Conservation (phyloP, 371 early-diverging fungal species). For the Rhizopus sp. region DNA sequence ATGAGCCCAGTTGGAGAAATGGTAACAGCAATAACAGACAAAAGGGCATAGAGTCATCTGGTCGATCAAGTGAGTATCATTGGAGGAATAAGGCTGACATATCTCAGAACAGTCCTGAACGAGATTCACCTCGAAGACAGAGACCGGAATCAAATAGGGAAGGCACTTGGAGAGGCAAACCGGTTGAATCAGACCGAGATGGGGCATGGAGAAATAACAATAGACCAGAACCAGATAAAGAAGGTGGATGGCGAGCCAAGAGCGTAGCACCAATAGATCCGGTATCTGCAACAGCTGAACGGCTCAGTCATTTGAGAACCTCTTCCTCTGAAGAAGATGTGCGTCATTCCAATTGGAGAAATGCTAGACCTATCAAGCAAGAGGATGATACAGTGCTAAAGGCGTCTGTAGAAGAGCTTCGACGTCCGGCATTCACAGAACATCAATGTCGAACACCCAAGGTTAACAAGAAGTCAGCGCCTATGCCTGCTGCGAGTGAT, state of each 20-base stretch:
- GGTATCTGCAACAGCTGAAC: neutral
- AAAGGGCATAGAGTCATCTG: neutral
- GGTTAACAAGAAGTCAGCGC: neutral
- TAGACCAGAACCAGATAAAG: too few relatives aligned
- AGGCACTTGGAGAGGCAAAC: neutral
- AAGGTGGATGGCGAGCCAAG: too few relatives aligned
- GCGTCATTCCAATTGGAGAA: neutral
- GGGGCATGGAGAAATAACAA: neutral
- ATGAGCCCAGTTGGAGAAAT: neutral
- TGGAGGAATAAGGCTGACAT: too few relatives aligned
- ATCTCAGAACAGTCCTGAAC: too few relatives aligned
- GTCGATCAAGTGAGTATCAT: neutral
- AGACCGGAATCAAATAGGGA: neutral
- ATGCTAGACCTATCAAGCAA: neutral
- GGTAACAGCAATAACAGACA: neutral
- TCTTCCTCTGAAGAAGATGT: neutral
- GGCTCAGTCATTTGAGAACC: neutral
- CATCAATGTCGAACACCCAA: slow-evolving; percentile 18
- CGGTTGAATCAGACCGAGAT: neutral
- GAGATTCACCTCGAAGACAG: too few relatives aligned
- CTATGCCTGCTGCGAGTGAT: slow-evolving; percentile 8
- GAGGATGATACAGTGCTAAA: neutral
- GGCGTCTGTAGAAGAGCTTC: slow-evolving; percentile 11
- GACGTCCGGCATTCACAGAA: slow-evolving; percentile 17
- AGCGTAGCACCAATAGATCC: neutral